A percentile compares a stretch with the other conserved stretches of the same genome.
phyloP scores from a whole-genome alignment of 129 eudicot genomes.

The Dittrichia graveolens region DNA sequence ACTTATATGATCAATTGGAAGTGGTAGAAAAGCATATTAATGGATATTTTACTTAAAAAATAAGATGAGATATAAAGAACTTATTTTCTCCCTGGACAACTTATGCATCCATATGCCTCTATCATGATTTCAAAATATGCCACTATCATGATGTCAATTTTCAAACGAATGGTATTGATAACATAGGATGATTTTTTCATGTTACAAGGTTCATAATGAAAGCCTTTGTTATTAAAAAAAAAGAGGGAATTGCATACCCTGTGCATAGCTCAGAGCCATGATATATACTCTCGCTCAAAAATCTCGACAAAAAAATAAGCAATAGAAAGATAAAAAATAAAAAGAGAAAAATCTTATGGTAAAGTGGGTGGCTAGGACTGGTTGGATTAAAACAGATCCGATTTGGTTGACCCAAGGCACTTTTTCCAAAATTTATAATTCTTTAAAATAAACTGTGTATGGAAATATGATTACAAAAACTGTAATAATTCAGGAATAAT shows the following conservation, averaged over 20 bases:
- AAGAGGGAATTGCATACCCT: not conserved
- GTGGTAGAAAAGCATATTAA: not conserved
- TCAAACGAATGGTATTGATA: not conserved
- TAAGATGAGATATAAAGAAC: not conserved
- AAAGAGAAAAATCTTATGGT: not conserved
- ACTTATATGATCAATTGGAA: conserved; percentile 13
- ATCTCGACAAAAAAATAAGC: not conserved
- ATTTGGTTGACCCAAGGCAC: too few species aligned
- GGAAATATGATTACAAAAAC: too few species aligned
- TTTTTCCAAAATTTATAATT: too few species aligned
- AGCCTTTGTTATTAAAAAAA: not conserved
- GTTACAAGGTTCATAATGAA: not conserved
- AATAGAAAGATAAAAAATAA: conserved; percentile 2
- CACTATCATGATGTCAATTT: conserved; percentile 3
- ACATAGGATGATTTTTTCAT: not conserved
- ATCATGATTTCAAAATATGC: not conserved
- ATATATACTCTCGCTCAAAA: conserved; percentile 6
- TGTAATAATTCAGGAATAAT: too few species aligned
- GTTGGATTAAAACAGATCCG: too few species aligned
- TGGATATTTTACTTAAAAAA: too few species aligned
- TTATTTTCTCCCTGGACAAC: not conserved
- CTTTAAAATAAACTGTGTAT: too few species aligned
- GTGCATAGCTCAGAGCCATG: conserved; percentile 1
- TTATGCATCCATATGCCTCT: conserved; percentile 12
- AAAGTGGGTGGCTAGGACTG: too few species aligned